A percentile compares a stretch with the other conserved stretches of the same genome.
Evolutionary conservation across 2,329 filamentous ascomycete genomes (phyloP).

Genomic region (Macrophomina pseudophaseolina): DNA sequence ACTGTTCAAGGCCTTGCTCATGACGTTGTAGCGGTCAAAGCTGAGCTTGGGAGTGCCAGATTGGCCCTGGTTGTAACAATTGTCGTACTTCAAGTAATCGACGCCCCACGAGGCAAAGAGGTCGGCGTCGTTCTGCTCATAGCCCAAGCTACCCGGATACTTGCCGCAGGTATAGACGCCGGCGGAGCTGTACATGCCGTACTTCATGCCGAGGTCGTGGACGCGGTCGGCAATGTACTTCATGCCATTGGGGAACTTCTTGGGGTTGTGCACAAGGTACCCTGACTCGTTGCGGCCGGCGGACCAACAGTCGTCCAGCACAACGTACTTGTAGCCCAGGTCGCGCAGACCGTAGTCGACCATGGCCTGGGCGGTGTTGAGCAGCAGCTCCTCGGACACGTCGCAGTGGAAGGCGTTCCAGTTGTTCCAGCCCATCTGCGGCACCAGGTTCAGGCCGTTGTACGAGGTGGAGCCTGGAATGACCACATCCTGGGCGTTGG

Average conservation of each 20-base stretch:
- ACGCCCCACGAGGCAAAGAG: constrained; percentile 59
- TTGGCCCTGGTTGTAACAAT: constrained; percentile 61
- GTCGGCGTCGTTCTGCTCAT: constrained; percentile 59
- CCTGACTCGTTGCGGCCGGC: constrained; percentile 51
- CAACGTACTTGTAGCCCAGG: constrained; percentile 57
- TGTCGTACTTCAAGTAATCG: constrained; percentile 55
- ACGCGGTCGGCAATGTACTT: constrained; percentile 53
- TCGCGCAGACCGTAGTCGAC: constrained; percentile 54
- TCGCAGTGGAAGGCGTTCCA: constrained; percentile 50
- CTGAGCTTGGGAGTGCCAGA: constrained; percentile 54
- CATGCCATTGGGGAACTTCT: constrained; percentile 53
- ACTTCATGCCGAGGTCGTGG: constrained; percentile 55
- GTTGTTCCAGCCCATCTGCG: constrained; percentile 48
- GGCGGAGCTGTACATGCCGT: constrained; percentile 60
- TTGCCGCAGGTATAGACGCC: constrained; percentile 50
- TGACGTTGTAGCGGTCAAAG: constrained; percentile 54
- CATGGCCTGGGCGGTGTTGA: constrained; percentile 54
- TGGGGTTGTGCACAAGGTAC: constrained; percentile 42
- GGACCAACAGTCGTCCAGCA: constrained; percentile 61
- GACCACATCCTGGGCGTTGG: constrained; percentile 27
- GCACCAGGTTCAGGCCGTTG: constrained; percentile 45
- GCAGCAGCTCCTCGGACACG: constrained; percentile 52
- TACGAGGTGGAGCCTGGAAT: constrained; percentile 36
- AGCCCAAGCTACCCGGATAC: constrained; percentile 53
- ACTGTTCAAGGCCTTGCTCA: constrained; percentile 54